Base-by-base conservation (phyloP, 805 yeast species). In the Candida argentea region DNA sequence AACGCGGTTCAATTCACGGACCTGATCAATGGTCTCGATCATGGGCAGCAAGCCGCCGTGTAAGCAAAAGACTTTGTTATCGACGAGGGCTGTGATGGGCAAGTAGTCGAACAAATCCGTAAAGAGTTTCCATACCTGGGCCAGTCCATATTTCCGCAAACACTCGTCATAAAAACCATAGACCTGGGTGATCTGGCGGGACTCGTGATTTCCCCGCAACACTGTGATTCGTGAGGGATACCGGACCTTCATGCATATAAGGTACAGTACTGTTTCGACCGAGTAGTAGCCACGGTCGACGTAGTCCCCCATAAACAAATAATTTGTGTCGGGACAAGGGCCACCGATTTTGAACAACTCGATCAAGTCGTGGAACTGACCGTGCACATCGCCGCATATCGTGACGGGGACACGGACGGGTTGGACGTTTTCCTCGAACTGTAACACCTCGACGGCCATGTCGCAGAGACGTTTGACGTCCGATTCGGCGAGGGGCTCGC, bases 131-230 rank as follows among this genome's bases (percentile, higher is more conserved):
- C 96, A 86, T 30, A 86, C 95, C 35, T 78, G 80, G 12, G 96
- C 94, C 29, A 80, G 70, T 21, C 95, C 95, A 48, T 86, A 86
- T 52, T 86, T 86, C 48, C 95, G 73, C 50, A 86, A 67, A 59
- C 96, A 86, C 61, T 86, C 96, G 51, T 87, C 96, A 56, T 86
- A 86, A 54, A 86, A 86, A 14, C 96, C 95, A 50, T 86, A 86
- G 34, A 87, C 95, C 56, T 87, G 95, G 20, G 96, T 86, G 50
- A 87, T 87, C 57, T 87, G 95, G 55, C 96, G 76, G 12, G 93
- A 80, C 56, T 86, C 96, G 55, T 86, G 96, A 52, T 86, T 86
- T 34, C 96, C 96, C 62, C 96, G 74, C 46, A 86, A 70, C 36
- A 86, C 83, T 8, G 96, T 86, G 48, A 86, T 83, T 66, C 95